phyloP scores from a whole-genome alignment of 208 protist species.

The Trypanosoma brucei region DNA sequence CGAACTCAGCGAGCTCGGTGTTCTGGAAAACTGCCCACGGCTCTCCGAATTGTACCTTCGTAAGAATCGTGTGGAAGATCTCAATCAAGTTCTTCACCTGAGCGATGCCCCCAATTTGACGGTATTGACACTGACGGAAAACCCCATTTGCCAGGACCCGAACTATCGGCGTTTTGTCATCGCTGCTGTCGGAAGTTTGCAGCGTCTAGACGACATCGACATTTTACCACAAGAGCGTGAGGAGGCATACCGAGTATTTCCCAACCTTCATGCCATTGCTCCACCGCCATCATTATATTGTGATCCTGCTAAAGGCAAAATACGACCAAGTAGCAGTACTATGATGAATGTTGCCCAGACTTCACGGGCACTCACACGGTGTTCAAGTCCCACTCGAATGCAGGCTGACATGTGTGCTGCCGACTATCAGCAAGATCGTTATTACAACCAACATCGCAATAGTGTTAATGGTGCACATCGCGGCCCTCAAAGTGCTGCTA shows the following conservation, averaged over 20 bases:
- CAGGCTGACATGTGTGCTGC: not conserved
- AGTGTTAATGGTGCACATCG: constrained; percentile 1
- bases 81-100: constrained; percentile 87
- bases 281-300: constrained; percentile 76
- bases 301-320: constrained; percentile 33
- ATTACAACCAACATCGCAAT: constrained; percentile 1
- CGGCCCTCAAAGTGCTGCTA: not conserved
- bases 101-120: constrained; percentile 55
- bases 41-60: constrained; percentile 83
- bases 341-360: not conserved
- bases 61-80: constrained; percentile 77
- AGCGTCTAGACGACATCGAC: constrained; percentile 68
- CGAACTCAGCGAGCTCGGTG: constrained; percentile 71
- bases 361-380: not conserved
- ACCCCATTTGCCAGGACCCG: constrained; percentile 79
- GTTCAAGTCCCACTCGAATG: not conserved
- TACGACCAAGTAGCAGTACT: constrained; percentile 12
- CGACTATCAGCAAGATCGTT: not conserved
- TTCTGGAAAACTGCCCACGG: constrained; percentile 54
- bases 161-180: constrained; percentile 90
- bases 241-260: constrained; percentile 65
- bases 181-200: constrained; percentile 64
- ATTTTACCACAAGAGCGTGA: constrained; percentile 64
- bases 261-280: constrained; percentile 64
- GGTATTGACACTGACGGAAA: constrained; percentile 76